Evolutionary conservation across 2,329 filamentous ascomycete species (phyloP).

Genomic region (Bipolaris bicolor): DNA sequence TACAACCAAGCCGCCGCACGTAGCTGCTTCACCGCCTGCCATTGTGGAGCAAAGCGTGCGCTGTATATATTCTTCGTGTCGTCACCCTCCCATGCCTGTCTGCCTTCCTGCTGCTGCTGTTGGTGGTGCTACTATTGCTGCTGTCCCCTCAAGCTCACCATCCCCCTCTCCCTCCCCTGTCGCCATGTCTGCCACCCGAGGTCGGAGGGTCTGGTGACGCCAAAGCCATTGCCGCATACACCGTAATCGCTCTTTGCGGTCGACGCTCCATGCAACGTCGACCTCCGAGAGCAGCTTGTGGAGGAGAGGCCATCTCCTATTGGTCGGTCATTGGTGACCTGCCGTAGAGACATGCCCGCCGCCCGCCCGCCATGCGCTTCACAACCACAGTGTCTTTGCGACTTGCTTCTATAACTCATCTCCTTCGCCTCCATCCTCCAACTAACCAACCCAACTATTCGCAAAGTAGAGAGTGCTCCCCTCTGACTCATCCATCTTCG

Average conservation of each 20-base stretch:
- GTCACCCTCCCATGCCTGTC: conserved; percentile 8
- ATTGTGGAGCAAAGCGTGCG: conserved; percentile 27
- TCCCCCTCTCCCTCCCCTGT: background rate
- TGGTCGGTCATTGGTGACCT: conserved; percentile 30
- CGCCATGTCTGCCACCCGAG: background rate
- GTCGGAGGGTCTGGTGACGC: conserved; percentile 6
- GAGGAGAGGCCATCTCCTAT: conserved; percentile 29
- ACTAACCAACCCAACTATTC: conserved; percentile 12
- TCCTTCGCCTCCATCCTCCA: conserved; percentile 1
- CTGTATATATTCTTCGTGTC: conserved; percentile 20
- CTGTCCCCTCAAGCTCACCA: background rate
- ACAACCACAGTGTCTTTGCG: conserved; percentile 13
- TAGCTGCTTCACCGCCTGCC: conserved; percentile 32
- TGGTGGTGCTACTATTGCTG: background rate
- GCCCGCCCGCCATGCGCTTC: conserved; percentile 17
- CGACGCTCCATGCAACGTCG: conserved; percentile 21
- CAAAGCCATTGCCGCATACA: conserved; percentile 11
- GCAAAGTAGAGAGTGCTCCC: conserved; percentile 13
- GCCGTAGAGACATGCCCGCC: conserved; percentile 28
- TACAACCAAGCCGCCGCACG: conserved; percentile 10
- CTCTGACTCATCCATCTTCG: conserved; percentile 25
- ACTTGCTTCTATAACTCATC: conserved; percentile 18
- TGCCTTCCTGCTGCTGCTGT: background rate
- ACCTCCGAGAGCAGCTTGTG: conserved; percentile 36
- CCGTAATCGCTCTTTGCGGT: conserved; percentile 15